These are phyloP conservation scores for Bocquillonia castaneifolia DNA, from an alignment of 441 rosid species.

Conservation along the genomic window DNA sequence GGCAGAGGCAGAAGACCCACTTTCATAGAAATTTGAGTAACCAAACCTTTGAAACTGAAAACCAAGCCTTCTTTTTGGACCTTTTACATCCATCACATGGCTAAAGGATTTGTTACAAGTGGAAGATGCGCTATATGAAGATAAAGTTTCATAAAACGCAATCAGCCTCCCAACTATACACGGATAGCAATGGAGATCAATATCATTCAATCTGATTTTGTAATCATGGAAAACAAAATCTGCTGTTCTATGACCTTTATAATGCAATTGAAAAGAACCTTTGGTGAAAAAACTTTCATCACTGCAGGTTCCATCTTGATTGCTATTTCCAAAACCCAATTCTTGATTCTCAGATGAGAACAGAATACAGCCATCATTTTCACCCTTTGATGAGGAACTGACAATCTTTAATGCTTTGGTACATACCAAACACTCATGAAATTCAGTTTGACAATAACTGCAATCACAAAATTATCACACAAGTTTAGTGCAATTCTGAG, in stretches of 20 bases:
- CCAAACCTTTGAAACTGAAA: constrained; percentile 64
- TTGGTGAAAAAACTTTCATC: constrained; percentile 28
- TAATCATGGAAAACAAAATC: constrained; percentile 34
- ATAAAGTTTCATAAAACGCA: constrained; percentile 50
- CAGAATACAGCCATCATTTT: constrained; percentile 42
- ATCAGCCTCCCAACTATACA: constrained; percentile 49
- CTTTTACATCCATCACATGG: constrained; percentile 27
- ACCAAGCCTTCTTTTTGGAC: constrained; percentile 30
- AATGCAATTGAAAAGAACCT: constrained; percentile 52
- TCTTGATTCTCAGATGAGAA: constrained; percentile 53
- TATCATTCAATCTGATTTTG: constrained; percentile 50
- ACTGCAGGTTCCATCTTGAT: constrained; percentile 26
- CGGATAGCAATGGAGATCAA: constrained; percentile 86
- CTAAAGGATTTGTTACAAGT: constrained; percentile 27
- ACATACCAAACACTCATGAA: constrained; percentile 46
- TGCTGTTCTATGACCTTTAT: constrained; percentile 44
- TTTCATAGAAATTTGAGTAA: constrained; percentile 68
- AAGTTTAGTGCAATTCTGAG: background rate
- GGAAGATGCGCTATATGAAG: constrained; percentile 35
- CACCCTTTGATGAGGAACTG: constrained; percentile 36
- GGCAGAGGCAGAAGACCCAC: constrained; percentile 40
- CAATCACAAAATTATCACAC: constrained; percentile 10
- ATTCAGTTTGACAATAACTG: constrained; percentile 59
- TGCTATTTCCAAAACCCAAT: constrained; percentile 23
- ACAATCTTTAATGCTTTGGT: constrained; percentile 46